These are phyloP conservation scores for Symbiodinium natans DNA, from an alignment of 73 alveolate genomes.

Conservation along the genomic window DNA sequence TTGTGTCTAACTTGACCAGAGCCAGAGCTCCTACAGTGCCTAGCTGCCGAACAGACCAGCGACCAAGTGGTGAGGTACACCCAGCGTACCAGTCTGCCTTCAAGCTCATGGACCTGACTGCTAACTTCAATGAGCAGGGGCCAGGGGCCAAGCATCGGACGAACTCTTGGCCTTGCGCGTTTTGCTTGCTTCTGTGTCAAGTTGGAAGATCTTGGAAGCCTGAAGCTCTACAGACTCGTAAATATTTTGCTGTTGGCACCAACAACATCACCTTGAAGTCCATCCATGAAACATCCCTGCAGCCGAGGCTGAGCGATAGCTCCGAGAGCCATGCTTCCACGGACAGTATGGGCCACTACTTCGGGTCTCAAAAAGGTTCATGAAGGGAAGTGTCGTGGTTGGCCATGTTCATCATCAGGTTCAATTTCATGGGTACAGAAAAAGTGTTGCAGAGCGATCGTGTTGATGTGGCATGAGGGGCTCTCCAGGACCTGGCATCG, in stretches of 20 bases:
- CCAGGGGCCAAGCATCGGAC: neutral
- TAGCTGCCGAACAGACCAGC: no score
- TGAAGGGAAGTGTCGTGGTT: no score
- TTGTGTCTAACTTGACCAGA: no score
- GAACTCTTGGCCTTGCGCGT: neutral
- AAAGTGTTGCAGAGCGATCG: no score
- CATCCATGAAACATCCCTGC: neutral
- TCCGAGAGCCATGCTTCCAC: constrained; percentile 74
- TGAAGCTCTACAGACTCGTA: neutral
- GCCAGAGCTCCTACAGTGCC: no score
- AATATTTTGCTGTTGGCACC: no score
- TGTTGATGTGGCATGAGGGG: no score
- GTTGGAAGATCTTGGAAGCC: neutral
- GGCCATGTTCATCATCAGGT: no score
- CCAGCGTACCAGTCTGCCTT: constrained; percentile 62
- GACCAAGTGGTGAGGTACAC: constrained; percentile 23
- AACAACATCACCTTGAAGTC: no score
- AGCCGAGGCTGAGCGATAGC: constrained; percentile 44
- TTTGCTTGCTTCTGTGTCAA: neutral
- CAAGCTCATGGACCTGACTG: constrained; percentile 80
- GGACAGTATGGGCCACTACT: neutral
- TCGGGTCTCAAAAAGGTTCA: neutral
- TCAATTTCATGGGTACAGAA: no score
- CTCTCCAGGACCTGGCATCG: constrained; percentile 21
- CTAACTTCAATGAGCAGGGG: constrained; percentile 88